Conservation (phyloP, 2,329 filamentous ascomycete species). For the Pseudogymnoascus sp. region DNA sequence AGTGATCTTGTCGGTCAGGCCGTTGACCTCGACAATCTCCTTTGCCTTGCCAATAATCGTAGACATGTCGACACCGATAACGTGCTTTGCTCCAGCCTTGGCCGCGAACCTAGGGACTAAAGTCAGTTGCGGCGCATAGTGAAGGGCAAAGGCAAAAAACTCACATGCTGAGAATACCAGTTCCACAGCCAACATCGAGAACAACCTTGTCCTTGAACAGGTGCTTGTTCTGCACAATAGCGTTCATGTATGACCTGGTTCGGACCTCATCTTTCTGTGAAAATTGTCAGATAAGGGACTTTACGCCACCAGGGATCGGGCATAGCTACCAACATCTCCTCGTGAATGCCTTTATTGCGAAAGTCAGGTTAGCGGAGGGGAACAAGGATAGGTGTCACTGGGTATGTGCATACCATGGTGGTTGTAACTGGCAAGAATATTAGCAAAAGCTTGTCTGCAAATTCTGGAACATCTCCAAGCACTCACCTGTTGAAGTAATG, state of each 20-base stretch:
- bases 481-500: constrained; percentile 96
- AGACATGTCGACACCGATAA: constrained; percentile 98
- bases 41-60: constrained; percentile 98
- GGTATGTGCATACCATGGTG: constrained; percentile 69
- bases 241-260: constrained; percentile 91
- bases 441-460: constrained; percentile 13
- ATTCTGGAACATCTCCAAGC: constrained; percentile 11
- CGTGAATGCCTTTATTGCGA: constrained; percentile 67
- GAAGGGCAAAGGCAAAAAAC: constrained; percentile 24
- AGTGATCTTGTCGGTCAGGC: constrained; percentile 91
- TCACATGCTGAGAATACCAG: constrained; percentile 96
- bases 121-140: not conserved
- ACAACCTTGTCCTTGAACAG: constrained; percentile 88
- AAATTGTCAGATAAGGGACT: constrained; percentile 12
- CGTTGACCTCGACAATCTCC: constrained; percentile 88
- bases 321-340: constrained; percentile 87
- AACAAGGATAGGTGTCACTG: constrained; percentile 13
- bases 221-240: constrained; percentile 95
- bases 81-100: constrained; percentile 92
- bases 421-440: constrained; percentile 63
- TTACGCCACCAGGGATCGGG: constrained; percentile 11
- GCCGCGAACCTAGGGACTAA: constrained; percentile 71
- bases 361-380: constrained; percentile 26
- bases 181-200: constrained; percentile 95
- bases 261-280: constrained; percentile 94